phyloP scores from a whole-genome alignment of 805 yeast species.

The Vanderwaltozyma verrucispora region DNA sequence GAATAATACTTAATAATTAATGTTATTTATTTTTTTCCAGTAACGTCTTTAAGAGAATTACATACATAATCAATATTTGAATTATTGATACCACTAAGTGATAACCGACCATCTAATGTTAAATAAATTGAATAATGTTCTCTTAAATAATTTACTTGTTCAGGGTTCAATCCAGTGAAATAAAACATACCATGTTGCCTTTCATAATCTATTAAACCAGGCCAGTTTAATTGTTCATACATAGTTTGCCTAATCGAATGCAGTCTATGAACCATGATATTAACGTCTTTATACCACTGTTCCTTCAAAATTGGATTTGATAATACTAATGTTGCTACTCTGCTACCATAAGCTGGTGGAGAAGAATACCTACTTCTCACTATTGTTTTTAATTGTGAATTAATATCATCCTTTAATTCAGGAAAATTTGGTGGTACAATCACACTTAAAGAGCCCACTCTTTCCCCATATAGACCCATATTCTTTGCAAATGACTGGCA shows the following conservation, averaged over 20 bases:
- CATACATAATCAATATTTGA: slow-evolving; percentile 56
- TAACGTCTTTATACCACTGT: slow-evolving; percentile 78
- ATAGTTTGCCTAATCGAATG: slow-evolving; percentile 58
- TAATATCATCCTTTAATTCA: slow-evolving; percentile 49
- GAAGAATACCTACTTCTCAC: slow-evolving; percentile 85
- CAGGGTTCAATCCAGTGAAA: slow-evolving; percentile 67
- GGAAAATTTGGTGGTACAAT: slow-evolving; percentile 33
- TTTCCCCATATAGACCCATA: slow-evolving; percentile 92
- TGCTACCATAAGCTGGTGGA: slow-evolving; percentile 92
- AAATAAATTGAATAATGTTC: slow-evolving; percentile 70
- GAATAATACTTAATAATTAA: neutral
- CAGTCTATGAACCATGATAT: slow-evolving; percentile 69
- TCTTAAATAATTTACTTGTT: slow-evolving; percentile 63
- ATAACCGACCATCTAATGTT: slow-evolving; percentile 84
- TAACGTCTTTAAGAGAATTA: slow-evolving; percentile 9
- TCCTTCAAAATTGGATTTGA: slow-evolving; percentile 45
- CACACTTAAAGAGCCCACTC: slow-evolving; percentile 71
- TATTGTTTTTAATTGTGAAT: slow-evolving; percentile 72
- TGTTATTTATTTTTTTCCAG: neutral
- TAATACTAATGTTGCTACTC: slow-evolving; percentile 72
- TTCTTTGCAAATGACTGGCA: slow-evolving; percentile 94
- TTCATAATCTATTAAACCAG: slow-evolving; percentile 50
- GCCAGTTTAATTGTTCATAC: slow-evolving; percentile 66
- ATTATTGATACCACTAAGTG: slow-evolving; percentile 80
- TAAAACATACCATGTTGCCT: slow-evolving; percentile 93